These are phyloP conservation scores for Debaryomyces udenii DNA, from an alignment of 1,139 yeast species.

Conservation along the genomic window DNA sequence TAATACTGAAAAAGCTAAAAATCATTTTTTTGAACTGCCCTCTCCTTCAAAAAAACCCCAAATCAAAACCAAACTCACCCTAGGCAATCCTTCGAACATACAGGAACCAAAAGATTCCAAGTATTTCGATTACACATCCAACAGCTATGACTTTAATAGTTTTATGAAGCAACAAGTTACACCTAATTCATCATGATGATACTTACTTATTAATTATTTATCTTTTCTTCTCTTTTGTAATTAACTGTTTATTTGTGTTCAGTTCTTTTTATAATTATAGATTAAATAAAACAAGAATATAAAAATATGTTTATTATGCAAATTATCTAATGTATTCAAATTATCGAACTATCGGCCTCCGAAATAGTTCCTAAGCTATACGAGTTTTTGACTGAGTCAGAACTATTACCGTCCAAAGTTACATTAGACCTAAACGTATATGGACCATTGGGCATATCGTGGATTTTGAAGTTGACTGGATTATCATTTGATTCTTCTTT, in stretches of 20 bases:
- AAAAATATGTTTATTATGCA: background rate
- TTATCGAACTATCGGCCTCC: slow-evolving; percentile 18
- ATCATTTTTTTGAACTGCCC: too few relatives aligned
- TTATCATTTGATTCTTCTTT: slow-evolving; percentile 14
- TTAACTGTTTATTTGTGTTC: slow-evolving; percentile 1
- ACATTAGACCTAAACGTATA: slow-evolving; percentile 9
- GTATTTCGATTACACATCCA: slow-evolving; percentile 37
- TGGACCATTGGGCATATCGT: slow-evolving; percentile 8
- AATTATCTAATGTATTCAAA: slow-evolving; percentile 1
- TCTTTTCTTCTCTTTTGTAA: background rate
- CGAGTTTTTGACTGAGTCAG: slow-evolving; percentile 16
- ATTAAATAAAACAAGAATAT: background rate
- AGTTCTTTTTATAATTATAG: slow-evolving; percentile 2
- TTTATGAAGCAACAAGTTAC: slow-evolving; percentile 34
- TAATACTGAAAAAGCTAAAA: too few relatives aligned
- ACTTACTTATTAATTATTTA: slow-evolving; percentile 3
- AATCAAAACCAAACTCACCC: too few relatives aligned
- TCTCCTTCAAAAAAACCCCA: too few relatives aligned
- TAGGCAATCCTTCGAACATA: too few relatives aligned
- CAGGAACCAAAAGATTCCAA: slow-evolving; percentile 10
- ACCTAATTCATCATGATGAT: background rate
- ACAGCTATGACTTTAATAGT: slow-evolving; percentile 39
- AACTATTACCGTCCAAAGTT: slow-evolving; percentile 10
- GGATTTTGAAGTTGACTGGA: slow-evolving; percentile 1
- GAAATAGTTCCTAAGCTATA: slow-evolving; percentile 19